These are phyloP conservation scores for Globisporangium okanoganense DNA, from an alignment of 352 stramenopile species.

Conservation along the genomic window DNA sequence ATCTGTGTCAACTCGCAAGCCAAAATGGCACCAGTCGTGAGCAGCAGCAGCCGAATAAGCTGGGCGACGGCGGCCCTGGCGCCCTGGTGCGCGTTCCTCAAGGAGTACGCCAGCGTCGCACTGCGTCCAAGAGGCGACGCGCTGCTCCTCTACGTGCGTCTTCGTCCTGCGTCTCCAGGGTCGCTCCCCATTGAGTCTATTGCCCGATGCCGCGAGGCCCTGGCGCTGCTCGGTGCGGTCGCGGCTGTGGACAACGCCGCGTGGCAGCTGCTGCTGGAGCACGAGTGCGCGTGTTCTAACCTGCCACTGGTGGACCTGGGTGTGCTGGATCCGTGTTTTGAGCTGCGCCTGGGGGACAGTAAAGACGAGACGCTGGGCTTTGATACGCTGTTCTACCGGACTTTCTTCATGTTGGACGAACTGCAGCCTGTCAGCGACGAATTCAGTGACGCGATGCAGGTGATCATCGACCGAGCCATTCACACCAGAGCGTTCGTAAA, in stretches of 20 bases:
- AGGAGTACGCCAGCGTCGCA: background rate
- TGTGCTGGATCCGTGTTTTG: background rate
- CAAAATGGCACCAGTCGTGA: background rate
- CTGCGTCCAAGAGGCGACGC: background rate
- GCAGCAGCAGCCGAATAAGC: background rate
- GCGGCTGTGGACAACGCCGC: slow-evolving; percentile 6
- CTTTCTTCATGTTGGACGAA: background rate
- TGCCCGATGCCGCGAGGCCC: slow-evolving; percentile 4
- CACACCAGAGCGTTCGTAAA: background rate
- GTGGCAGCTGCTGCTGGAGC: slow-evolving; percentile 11
- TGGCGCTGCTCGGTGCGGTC: slow-evolving; percentile 8
- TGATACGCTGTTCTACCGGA: slow-evolving; percentile 9
- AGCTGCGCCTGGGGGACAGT: slow-evolving; percentile 6
- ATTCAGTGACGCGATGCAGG: background rate
- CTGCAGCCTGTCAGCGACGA: background rate
- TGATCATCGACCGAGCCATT: background rate
- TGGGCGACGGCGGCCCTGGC: background rate
- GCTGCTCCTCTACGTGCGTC: slow-evolving; percentile 4
- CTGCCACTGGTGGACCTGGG: slow-evolving; percentile 1
- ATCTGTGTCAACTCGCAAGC: background rate
- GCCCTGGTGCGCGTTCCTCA: slow-evolving; percentile 13
- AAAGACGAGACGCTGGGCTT: slow-evolving; percentile 7
- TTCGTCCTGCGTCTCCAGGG: background rate
- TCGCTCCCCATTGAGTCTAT: background rate
- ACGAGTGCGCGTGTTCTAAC: slow-evolving; percentile 8